A percentile compares a stretch with the other conserved stretches of the same genome.
Conservation (phyloP, 192 early-diverging fungal genomes). For the Thamnidium elegans region DNA sequence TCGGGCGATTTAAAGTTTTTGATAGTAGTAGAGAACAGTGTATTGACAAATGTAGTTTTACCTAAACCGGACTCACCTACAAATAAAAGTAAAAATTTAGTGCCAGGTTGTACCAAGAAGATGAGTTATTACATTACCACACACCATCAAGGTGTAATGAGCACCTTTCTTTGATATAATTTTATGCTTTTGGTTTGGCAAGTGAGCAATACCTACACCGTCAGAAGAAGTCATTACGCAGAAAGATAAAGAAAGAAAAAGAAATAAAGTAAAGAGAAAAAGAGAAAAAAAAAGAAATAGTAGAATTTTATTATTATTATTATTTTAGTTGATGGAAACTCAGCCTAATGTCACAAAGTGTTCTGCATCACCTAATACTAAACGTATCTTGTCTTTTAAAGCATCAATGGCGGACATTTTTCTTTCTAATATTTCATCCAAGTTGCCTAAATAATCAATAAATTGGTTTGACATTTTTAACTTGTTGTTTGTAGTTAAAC, state of each 20-base stretch:
- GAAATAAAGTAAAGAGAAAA: slow-evolving; percentile 3
- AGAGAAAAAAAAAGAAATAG: not conserved
- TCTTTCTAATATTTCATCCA: slow-evolving; percentile 43
- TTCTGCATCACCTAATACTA: slow-evolving; percentile 24
- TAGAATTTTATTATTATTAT: not conserved
- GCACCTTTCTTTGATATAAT: slow-evolving; percentile 89
- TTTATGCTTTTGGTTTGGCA: slow-evolving; percentile 90
- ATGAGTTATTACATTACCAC: slow-evolving; percentile 56
- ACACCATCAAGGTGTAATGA: slow-evolving; percentile 94
- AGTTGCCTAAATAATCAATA: slow-evolving; percentile 33
- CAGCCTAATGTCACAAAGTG: not conserved
- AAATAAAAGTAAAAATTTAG: not conserved
- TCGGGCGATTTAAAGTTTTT: slow-evolving; percentile 31
- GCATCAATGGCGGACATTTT: slow-evolving; percentile 40
- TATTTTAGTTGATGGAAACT: not conserved
- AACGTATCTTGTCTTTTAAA: slow-evolving; percentile 29
- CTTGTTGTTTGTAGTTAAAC: slow-evolving; percentile 37
- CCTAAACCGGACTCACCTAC: slow-evolving; percentile 89
- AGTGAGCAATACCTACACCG: slow-evolving; percentile 82
- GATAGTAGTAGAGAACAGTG: slow-evolving; percentile 82
- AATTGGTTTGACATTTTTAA: slow-evolving; percentile 32
- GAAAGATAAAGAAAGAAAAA: not conserved
- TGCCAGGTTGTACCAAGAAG: not conserved
- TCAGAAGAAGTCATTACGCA: not conserved
- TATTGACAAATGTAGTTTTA: slow-evolving; percentile 98